These are phyloP conservation scores for Lenwebbia sp. DNA, from an alignment of 345 rosid genomes.

Conservation along the genomic window DNA sequence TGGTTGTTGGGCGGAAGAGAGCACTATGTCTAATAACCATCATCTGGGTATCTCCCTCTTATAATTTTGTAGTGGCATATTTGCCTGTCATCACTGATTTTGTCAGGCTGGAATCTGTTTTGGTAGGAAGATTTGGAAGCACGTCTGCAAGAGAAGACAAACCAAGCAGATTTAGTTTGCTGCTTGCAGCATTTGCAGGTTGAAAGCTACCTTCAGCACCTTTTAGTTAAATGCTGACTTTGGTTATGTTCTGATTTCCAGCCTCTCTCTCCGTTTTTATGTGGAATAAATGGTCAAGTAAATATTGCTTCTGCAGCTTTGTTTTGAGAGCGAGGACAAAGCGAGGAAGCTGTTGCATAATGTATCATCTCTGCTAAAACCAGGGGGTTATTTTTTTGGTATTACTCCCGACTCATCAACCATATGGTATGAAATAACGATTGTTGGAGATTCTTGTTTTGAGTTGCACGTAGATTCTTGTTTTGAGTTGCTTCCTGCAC, in stretches of 20 bases:
- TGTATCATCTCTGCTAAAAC: slow-evolving; percentile 77
- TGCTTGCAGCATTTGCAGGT: slow-evolving; percentile 97
- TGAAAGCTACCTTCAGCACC: background rate
- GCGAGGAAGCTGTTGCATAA: slow-evolving; percentile 76
- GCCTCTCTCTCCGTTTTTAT: background rate
- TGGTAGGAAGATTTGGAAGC: slow-evolving; percentile 53
- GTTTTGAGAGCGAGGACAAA: slow-evolving; percentile 88
- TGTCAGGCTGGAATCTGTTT: background rate
- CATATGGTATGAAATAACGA: slow-evolving; percentile 66
- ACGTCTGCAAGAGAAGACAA: slow-evolving; percentile 48
- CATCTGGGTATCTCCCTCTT: background rate
- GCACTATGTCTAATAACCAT: background rate
- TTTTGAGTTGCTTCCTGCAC: background rate
- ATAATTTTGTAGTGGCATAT: background rate
- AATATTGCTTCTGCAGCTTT: slow-evolving; percentile 37
- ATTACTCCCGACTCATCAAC: slow-evolving; percentile 97
- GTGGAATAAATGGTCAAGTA: background rate
- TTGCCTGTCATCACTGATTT: background rate
- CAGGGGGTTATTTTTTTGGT: slow-evolving; percentile 96
- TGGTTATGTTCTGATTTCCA: background rate
- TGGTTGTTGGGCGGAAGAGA: background rate
- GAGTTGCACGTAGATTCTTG: background rate
- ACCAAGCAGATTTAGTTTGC: slow-evolving; percentile 72
- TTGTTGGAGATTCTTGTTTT: background rate
- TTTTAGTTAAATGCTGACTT: too few species aligned